These are phyloP conservation scores for Cordyceps militaris DNA, from an alignment of 2,329 filamentous ascomycete species.

Conservation along the genomic window DNA sequence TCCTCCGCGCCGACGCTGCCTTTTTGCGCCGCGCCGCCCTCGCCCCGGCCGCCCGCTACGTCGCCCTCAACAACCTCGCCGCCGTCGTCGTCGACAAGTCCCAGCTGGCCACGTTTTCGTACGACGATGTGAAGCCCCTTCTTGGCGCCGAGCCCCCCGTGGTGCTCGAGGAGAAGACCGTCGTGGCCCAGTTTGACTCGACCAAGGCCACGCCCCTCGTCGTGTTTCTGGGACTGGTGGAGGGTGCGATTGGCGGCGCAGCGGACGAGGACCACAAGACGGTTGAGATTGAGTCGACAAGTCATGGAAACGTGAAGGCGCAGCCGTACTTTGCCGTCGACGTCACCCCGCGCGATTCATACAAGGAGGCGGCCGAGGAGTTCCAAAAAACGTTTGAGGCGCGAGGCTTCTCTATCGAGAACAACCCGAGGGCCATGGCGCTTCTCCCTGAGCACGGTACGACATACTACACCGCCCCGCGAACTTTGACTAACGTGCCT, in stretches of 20 bases:
- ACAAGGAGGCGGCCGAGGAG: constrained; percentile 54
- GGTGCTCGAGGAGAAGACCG: constrained; percentile 61
- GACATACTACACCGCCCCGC: not conserved
- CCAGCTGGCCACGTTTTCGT: constrained; percentile 60
- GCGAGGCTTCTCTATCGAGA: constrained; percentile 58
- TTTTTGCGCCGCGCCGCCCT: constrained; percentile 63
- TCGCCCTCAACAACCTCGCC: constrained; percentile 71
- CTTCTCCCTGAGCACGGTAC: constrained; percentile 27
- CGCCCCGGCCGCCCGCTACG: constrained; percentile 60
- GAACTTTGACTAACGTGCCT: not conserved
- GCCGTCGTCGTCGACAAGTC: constrained; percentile 56
- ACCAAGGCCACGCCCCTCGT: constrained; percentile 59
- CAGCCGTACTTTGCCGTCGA: constrained; percentile 86
- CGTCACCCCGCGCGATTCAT: constrained; percentile 63
- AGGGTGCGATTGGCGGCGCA: constrained; percentile 44
- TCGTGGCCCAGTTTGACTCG: constrained; percentile 69
- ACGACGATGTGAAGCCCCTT: constrained; percentile 61
- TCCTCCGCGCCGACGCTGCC: constrained; percentile 62
- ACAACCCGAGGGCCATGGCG: constrained; percentile 56
- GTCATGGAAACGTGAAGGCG: constrained; percentile 66
- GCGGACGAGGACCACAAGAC: constrained; percentile 23
- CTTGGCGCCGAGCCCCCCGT: constrained; percentile 66
- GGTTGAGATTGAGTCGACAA: constrained; percentile 22
- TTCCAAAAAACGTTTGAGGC: constrained; percentile 35
- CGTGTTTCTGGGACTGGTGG: constrained; percentile 80